phyloP scores from a whole-genome alignment of 2,329 filamentous ascomycete species.

The Paecilomyces formosus region DNA sequence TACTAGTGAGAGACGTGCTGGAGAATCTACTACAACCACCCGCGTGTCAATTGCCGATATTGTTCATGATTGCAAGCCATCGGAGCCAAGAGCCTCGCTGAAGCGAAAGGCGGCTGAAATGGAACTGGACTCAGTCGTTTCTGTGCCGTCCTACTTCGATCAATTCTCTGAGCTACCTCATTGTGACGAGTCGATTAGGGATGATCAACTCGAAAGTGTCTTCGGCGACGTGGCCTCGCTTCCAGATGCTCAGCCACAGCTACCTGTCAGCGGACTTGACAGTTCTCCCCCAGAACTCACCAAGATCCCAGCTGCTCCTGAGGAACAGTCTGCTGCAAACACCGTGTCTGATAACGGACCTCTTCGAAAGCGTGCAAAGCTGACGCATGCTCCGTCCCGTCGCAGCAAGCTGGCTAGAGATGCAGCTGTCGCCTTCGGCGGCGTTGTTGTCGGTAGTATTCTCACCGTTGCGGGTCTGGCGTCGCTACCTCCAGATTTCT shows the following conservation, averaged over 20 bases:
- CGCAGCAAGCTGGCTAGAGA: slow-evolving; percentile 23
- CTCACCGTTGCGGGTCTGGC: slow-evolving; percentile 34
- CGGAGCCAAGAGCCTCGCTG: slow-evolving; percentile 1
- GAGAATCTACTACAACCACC: slow-evolving; percentile 2
- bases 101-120: slow-evolving; percentile 27
- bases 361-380: slow-evolving; percentile 2
- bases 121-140: slow-evolving; percentile 5
- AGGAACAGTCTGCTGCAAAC: neutral
- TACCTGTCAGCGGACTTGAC: slow-evolving; percentile 6
- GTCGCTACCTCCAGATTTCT: slow-evolving; percentile 36
- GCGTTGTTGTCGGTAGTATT: slow-evolving; percentile 34
- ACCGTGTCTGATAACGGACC: neutral
- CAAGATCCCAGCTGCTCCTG: slow-evolving; percentile 6
- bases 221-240: slow-evolving; percentile 5
- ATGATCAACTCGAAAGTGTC: neutral
- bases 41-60: slow-evolving; percentile 11
- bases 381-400: slow-evolving; percentile 2
- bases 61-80: slow-evolving; percentile 5
- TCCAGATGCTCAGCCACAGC: slow-evolving; percentile 19
- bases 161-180: neutral
- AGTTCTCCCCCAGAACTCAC: slow-evolving; percentile 9
- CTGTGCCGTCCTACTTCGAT: neutral
- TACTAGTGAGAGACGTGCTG: neutral
- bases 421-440: slow-evolving; percentile 31
- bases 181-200: neutral